Conservation (phyloP, 345 rosid genomes). For the Passiflora organensis region DNA sequence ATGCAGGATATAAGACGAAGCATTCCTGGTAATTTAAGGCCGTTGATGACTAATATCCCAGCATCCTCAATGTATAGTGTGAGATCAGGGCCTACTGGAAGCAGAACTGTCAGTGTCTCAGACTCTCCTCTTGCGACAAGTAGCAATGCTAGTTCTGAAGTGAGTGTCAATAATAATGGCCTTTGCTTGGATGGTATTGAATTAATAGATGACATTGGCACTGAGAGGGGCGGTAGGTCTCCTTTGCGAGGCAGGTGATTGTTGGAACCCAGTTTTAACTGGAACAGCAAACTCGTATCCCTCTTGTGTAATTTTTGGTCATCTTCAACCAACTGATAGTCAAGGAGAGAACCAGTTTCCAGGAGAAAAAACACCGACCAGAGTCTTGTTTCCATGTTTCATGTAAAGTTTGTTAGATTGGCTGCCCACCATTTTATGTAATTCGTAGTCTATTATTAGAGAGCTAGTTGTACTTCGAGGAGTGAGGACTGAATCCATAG, state of each 20-base stretch:
- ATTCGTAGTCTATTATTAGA: conserved; percentile 27
- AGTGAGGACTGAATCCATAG: no score
- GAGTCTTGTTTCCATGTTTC: conserved; percentile 15
- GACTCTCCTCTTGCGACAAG: conserved; percentile 93
- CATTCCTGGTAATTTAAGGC: conserved; percentile 84
- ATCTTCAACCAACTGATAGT: conserved; percentile 14
- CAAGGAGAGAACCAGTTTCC: no score
- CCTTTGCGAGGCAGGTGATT: conserved; percentile 64
- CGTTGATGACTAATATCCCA: conserved; percentile 89
- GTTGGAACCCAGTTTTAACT: no score
- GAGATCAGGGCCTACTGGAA: conserved; percentile 73
- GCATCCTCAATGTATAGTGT: conserved; percentile 97
- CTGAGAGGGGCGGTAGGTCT: conserved; percentile 61
- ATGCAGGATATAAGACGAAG: conserved; percentile 84
- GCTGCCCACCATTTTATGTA: conserved; percentile 21
- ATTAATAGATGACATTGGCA: conserved; percentile 56
- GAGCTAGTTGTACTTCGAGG: conserved; percentile 14
- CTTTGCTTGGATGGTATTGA: conserved; percentile 53
- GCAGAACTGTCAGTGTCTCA: conserved; percentile 63
- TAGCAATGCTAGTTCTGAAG: conserved; percentile 95
- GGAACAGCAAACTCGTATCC: neutral
- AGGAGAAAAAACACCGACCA: conserved; percentile 10
- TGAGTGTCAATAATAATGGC: conserved; percentile 75
- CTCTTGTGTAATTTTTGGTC: conserved; percentile 17
- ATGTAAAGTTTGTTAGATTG: conserved; percentile 33